Base-by-base conservation (phyloP, 2,329 filamentous ascomycete species). In the Claviceps sp. region DNA sequence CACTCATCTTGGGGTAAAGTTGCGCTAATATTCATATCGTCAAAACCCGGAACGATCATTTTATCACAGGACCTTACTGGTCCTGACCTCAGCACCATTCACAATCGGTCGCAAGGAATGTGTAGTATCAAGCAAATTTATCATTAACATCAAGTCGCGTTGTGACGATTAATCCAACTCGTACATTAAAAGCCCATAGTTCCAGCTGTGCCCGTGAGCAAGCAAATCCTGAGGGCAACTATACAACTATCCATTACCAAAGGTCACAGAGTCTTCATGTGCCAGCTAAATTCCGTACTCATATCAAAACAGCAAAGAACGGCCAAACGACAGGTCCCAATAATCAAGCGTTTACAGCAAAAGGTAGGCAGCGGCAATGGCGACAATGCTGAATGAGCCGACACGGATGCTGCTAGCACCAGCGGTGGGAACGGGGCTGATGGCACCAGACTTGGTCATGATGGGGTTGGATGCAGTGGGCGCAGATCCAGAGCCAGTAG, bases 351-450 rank as follows among this genome's bases (percentile, higher is more conserved):
- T 71, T 72, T 70, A 75, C 63, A 74, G 62, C 59, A 68, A 71
- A 49, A 75, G 55, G 55, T 67, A 55, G 54, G 70, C 71, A 54
- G 69, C 62, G 54, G 67, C 66, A 58, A 67, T 70, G 56, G 62
- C 70, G 52, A 71, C 47, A 23, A 70, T 56, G 53, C 67, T 68
- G 49, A 72, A 48, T 39, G 67, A 65, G 57, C 65, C 68, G 29
- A 65, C 67, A n/a, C 62, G 66, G 38, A 66, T 54, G 53, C 29
- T 37, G 62, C 65, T 52, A 58, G 58, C 53, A 59, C 65, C 55
- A 40, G 48, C 47, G 20, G 48, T 46, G 45, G 44, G 36, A 13
- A 26, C 1, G 9, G 42, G 14, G 42, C 20, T 22, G 39, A 57
- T 58, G 37, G 60, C 55, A 36, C 56, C 54, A 51, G 57, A 58